Percentiles rank a stretch among this genome's conserved stretches.
Conservation (phyloP, 1,284 basidiomycete species). For the Tylopilus orsonianus region DNA sequence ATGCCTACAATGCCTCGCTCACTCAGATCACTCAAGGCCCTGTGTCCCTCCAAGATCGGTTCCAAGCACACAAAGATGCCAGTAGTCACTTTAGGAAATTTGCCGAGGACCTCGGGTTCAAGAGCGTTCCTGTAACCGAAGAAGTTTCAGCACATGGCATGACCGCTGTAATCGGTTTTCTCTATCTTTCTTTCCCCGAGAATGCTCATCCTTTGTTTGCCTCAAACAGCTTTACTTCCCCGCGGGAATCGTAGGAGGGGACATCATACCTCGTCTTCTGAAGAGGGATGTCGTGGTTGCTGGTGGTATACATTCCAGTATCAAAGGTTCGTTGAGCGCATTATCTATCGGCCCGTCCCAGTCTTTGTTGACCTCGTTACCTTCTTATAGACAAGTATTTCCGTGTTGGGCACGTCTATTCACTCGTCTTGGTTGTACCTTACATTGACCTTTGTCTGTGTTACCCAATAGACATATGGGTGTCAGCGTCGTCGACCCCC, state of each 20-base stretch:
- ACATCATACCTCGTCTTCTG: slow-evolving; percentile 71
- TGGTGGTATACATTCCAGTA: slow-evolving; percentile 84
- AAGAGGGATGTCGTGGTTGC: slow-evolving; percentile 81
- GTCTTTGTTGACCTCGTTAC: slow-evolving; percentile 7
- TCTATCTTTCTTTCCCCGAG: slow-evolving; percentile 4
- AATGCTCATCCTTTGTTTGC: background rate
- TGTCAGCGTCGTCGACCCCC: slow-evolving; percentile 68
- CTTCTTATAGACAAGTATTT: slow-evolving; percentile 67
- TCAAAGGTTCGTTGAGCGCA: slow-evolving; percentile 74
- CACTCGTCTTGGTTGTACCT: slow-evolving; percentile 12
- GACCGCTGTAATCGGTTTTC: slow-evolving; percentile 61
- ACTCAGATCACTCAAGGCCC: slow-evolving; percentile 62
- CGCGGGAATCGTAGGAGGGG: slow-evolving; percentile 67
- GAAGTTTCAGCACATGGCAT: slow-evolving; percentile 87
- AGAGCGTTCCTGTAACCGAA: slow-evolving; percentile 62
- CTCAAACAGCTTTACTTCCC: slow-evolving; percentile 69
- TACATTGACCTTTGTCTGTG: slow-evolving; percentile 3
- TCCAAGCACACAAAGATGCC: slow-evolving; percentile 74
- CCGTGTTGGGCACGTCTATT: slow-evolving; percentile 63
- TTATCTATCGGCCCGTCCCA: slow-evolving; percentile 21
- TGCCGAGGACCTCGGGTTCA: slow-evolving; percentile 71
- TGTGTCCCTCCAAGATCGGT: slow-evolving; percentile 77
- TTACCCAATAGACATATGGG: slow-evolving; percentile 79
- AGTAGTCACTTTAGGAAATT: slow-evolving; percentile 76
- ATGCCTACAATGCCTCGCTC: slow-evolving; percentile 85